Evolutionary conservation across 768 basidiomycete genomes (phyloP), one percentile per base, ranked within the genome.

Genomic region (Floccularia luteovirens): DNA sequence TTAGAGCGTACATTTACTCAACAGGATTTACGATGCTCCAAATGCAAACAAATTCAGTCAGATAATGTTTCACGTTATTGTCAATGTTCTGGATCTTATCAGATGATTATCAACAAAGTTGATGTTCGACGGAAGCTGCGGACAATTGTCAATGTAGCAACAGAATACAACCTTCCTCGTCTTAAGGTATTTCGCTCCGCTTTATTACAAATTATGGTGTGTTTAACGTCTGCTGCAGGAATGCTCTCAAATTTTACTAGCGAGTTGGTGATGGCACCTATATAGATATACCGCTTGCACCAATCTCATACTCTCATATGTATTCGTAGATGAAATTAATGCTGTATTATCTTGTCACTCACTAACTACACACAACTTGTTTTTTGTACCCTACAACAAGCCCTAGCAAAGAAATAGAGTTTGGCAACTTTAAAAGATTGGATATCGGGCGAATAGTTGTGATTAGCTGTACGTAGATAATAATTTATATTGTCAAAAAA

Each of bases 41-140:
- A 86, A 51, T 99, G 96, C 65, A 79, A 85, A 56, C 90, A 92
- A 62, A 77, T 96, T 44, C 91, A 88, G 47, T 76, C 84, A 34
- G 90, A 93, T 54, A 92, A 90, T 55, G 71, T 97, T 14, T 81
- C 88, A 13, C 65, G 78, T 44, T 83, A 82, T 41, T 97, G 94
- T 55, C 69, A 75, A 20, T 98, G 96, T 57, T 96, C 93, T 13
- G 94, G 92, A 10, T 62, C 79, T 1, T 96, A 85, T 58, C 71
- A 77, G 45, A 67, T 85, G 30, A 86, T 80, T 12, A 53, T 85
- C 39, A 82, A 74, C 44, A 85, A 83, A 56, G 72, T 66, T 25
- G 91, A 97, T 38, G 64, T 74, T 43, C 74, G 76, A 49, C 66
- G 83, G 36, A 82, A 74, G 58, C 53, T 97, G 48, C 69, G 79